Base-by-base conservation (phyloP, 768 basidiomycete genomes). In the Gloeostereum incarnatum region DNA sequence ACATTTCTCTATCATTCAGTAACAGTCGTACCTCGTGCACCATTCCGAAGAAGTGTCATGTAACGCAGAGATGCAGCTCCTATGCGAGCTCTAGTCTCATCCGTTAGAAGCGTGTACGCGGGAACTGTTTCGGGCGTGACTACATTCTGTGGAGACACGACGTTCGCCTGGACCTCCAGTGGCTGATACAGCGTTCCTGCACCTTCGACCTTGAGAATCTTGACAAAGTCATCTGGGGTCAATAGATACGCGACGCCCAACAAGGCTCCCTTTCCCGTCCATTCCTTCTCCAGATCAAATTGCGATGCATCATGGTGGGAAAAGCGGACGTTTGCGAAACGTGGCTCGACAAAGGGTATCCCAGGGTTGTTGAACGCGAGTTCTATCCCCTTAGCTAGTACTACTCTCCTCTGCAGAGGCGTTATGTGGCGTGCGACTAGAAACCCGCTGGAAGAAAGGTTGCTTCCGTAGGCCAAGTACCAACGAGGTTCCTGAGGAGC, bases 201-300 rank as follows among this genome's bases (percentile, higher is more conserved):
- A 8, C 41, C 41, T 23, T 43, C 41, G 22, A 36, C 31, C 10
- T 24, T 24, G 21, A 43, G 10, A 8, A 43, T 43, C n/a, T 30
- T 43, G 6, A 39, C 13, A 14, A 31, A 43, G 25, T 43, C 37
- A n/a, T 17, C 19, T 5, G 37, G 37, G 14, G 36, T 27, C 14
- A 43, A 31, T 11, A 43, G 37, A n/a, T 43, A 43, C 19, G 41
- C 41, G 24, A 43, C 41, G 13, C 41, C 41, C 36, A 43, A 31
- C 8, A 39, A 26, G 31, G 36, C 32, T 18, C 41, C 41, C 6
- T 24, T n/a, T 3, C 27, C 41, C 14, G n/a, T 22, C 41, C 41
- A 43, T 14, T 36, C n/a, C 18, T 39, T 39, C 9, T 18, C 37
- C 36, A 33, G 41, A 14, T 16, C 17, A 22, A 32, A 41, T 14